Base-by-base conservation (phyloP, 768 basidiomycete species). In the Chalciporus piperatus region DNA sequence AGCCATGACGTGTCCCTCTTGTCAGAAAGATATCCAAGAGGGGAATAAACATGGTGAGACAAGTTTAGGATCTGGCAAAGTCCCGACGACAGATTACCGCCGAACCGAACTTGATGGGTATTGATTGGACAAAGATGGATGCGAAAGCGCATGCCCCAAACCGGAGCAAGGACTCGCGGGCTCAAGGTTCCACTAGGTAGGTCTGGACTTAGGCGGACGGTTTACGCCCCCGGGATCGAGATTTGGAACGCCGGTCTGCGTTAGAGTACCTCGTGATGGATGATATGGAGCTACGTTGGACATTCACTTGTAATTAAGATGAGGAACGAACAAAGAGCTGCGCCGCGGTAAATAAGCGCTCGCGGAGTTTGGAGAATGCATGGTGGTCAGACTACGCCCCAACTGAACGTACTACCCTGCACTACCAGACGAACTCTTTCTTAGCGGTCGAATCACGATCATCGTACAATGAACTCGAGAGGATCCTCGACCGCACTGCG, bases 401-500 rank as follows among this genome's bases (percentile, higher is more conserved):
- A n/a, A n/a, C n/a, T n/a, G n/a, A n/a, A n/a, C n/a, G n/a, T n/a
- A n/a, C n/a, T n/a, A n/a, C 25, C 25, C 25, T 3, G 7, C 25
- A 25, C 25, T 25, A 25, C 25, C 25, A 25, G 25, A 3, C 25
- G 7, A 25, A 7, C 25, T 25, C 1, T 16, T 35, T n/a, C 14
- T 9, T n/a, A 35, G 14, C 7, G 33, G 3, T 14, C 33, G 8
- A 35, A 35, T 9, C 8, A 35, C 33, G 14, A 35, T n/a, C 13
- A n/a, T n/a, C n/a, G 13, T 8, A 48, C 27, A 45, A 84, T 84
- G 84, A 76, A 74, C 65, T 66, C 79, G 54, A 78, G 84, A 66
- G 67, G 70, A 37, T 75, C 81, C 11, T 72, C 84, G 30, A 94
- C 91, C 6, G 93, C 93, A 10, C 74, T 91, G 41, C 80, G 89